Conservation (phyloP, 2,329 filamentous ascomycete genomes). For the Trichoderma atroviride region DNA sequence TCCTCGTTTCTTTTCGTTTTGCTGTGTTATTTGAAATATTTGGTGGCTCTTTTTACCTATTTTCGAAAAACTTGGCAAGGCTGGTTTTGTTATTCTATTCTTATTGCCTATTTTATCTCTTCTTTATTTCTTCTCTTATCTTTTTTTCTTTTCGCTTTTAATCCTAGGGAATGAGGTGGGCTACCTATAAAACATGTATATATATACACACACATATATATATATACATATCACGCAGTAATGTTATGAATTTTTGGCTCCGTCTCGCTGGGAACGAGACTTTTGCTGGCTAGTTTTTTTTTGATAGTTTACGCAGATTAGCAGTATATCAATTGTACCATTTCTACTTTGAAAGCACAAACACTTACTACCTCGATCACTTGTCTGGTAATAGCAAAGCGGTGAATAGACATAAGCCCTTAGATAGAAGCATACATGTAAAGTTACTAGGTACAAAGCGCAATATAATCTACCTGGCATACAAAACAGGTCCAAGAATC, state of each 20-base stretch:
- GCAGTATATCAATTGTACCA: not conserved
- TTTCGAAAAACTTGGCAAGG: not conserved
- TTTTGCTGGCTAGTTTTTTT: not conserved
- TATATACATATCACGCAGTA: not conserved
- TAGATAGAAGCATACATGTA: not conserved
- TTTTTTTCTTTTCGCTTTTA: not conserved
- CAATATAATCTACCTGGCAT: not conserved
- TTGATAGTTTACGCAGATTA: not conserved
- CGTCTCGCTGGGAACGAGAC: not conserved
- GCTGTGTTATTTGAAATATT: not conserved
- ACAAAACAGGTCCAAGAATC: not conserved
- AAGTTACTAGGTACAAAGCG: not conserved
- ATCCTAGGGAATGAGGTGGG: not conserved
- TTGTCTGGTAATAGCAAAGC: not conserved
- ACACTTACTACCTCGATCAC: no score
- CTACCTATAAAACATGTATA: not conserved
- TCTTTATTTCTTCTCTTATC: not conserved
- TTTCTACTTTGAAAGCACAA: not conserved
- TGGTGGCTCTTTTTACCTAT: not conserved
- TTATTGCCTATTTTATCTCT: not conserved
- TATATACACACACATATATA: not conserved
- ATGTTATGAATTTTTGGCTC: not conserved
- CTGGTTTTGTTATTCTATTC: not conserved
- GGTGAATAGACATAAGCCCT: not conserved
- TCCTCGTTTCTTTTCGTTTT: not conserved